Evolutionary conservation across 306 rosid species (phyloP).

Genomic region (Sesbania bispinosa): DNA sequence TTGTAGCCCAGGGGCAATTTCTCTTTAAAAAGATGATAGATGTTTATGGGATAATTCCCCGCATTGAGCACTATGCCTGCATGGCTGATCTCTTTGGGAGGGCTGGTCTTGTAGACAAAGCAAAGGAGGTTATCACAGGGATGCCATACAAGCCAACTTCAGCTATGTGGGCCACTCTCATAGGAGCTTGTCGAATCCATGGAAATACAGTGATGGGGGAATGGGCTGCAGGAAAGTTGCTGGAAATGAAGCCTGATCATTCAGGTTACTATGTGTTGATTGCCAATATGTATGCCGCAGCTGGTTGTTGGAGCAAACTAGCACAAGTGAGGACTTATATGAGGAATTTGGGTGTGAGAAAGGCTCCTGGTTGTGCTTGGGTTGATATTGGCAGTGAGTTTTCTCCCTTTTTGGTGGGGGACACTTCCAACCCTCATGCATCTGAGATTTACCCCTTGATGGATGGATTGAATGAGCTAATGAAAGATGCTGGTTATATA

Average conservation of each 20-base stretch:
- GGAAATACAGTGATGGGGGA: conserved; percentile 57
- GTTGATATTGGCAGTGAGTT: conserved; percentile 59
- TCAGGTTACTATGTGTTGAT: conserved; percentile 78
- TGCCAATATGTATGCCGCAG: conserved; percentile 78
- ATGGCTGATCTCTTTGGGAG: conserved; percentile 80
- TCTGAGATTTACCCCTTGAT: conserved; percentile 43
- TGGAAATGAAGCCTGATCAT: conserved; percentile 62
- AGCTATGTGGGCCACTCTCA: conserved; percentile 82
- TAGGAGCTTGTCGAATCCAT: conserved; percentile 70
- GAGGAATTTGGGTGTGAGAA: conserved; percentile 71
- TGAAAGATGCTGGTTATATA: conserved; percentile 48
- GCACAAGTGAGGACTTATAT: conserved; percentile 68
- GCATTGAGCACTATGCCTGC: conserved; percentile 68
- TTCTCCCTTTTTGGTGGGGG: conserved; percentile 52
- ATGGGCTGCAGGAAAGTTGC: conserved; percentile 78
- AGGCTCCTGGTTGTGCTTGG: conserved; percentile 73
- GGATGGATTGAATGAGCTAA: conserved; percentile 56
- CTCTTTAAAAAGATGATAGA: conserved; percentile 53
- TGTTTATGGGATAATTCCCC: conserved; percentile 46
- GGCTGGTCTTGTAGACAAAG: conserved; percentile 65
- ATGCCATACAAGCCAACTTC: conserved; percentile 75
- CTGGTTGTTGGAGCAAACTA: conserved; percentile 67
- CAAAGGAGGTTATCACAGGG: conserved; percentile 47
- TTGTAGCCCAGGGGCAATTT: conserved; percentile 48
- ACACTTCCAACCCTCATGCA: conserved; percentile 51